Conservation (phyloP, 2,329 filamentous ascomycete species). For the Beauveria australis region DNA sequence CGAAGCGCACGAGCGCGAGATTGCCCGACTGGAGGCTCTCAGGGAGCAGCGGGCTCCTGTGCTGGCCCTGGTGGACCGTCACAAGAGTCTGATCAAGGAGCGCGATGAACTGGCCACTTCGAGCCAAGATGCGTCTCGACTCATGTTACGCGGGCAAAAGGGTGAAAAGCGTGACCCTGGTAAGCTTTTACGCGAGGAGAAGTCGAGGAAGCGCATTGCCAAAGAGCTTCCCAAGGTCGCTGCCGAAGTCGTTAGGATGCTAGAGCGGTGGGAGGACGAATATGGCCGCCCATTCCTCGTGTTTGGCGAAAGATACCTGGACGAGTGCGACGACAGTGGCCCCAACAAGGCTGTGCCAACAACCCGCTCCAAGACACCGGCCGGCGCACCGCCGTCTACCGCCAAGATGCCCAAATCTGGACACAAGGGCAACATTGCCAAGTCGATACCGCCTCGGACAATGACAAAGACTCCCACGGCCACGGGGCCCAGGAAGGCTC, state of each 20-base stretch:
- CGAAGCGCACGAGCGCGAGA: constrained; percentile 90
- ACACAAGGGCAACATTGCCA: constrained; percentile 21
- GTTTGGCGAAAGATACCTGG: constrained; percentile 83
- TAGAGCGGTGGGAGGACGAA: constrained; percentile 87
- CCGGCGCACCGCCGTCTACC: constrained; percentile 44
- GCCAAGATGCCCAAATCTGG: constrained; percentile 30
- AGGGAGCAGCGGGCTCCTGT: constrained; percentile 82
- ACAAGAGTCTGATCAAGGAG: constrained; percentile 75
- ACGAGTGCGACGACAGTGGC: constrained; percentile 63
- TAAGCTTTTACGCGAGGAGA: constrained; percentile 89
- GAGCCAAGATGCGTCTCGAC: constrained; percentile 86
- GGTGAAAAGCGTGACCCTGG: constrained; percentile 92
- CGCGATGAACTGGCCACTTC: constrained; percentile 81
- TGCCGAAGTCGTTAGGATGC: constrained; percentile 68
- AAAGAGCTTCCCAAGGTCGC: constrained; percentile 94
- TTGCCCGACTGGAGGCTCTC: constrained; percentile 69
- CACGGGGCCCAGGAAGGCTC: constrained; percentile 22
- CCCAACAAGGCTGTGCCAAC: constrained; percentile 45
- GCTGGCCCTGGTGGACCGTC: constrained; percentile 72
- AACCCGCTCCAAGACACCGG: constrained; percentile 65
- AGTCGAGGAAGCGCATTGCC: constrained; percentile 94
- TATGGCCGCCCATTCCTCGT: constrained; percentile 90
- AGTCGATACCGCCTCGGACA: constrained; percentile 29
- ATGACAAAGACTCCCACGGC: constrained; percentile 49
- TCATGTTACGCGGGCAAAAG: constrained; percentile 86